A percentile compares a stretch with the other conserved stretches of the same genome.
phyloP scores from a whole-genome alignment of 2,329 filamentous ascomycete species.

The Venturia pyrina region DNA sequence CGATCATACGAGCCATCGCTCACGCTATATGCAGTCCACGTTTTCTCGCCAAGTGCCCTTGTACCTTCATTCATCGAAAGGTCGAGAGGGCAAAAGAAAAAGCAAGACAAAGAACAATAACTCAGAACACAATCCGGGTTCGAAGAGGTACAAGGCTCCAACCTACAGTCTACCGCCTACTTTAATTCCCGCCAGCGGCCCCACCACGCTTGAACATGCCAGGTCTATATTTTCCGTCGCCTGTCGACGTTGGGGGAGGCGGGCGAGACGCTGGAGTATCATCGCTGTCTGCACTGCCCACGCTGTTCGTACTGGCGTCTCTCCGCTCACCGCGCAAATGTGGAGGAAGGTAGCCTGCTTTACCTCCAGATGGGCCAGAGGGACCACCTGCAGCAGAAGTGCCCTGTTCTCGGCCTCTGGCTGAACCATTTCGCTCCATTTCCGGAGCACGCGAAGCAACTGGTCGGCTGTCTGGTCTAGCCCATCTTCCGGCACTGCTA shows the following conservation, averaged over 20 bases:
- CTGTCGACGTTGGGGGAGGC: slow-evolving; percentile 14
- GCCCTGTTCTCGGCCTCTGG: slow-evolving; percentile 15
- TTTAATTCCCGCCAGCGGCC: not conserved
- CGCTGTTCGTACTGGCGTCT: slow-evolving; percentile 10
- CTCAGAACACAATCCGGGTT: not conserved
- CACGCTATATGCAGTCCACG: not conserved
- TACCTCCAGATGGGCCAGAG: slow-evolving; percentile 3
- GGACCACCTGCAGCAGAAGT: not conserved
- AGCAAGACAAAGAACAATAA: not conserved
- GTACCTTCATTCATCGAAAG: not conserved
- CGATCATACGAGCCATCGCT: not conserved
- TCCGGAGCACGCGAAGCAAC: not conserved
- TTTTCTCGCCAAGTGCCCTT: slow-evolving; percentile 1
- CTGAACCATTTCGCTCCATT: slow-evolving; percentile 15
- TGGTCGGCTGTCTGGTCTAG: slow-evolving; percentile 14
- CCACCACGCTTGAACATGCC: slow-evolving; percentile 22
- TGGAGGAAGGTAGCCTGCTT: slow-evolving; percentile 9
- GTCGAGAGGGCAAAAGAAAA: not conserved
- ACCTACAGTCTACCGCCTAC: not conserved
- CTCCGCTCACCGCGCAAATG: slow-evolving; percentile 14
- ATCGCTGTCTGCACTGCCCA: slow-evolving; percentile 5
- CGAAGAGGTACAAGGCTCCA: not conserved
- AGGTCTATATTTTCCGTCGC: slow-evolving; percentile 31
- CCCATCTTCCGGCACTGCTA: slow-evolving; percentile 6
- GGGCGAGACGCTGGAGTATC: slow-evolving; percentile 3